Percentiles rank a stretch among this genome's conserved stretches.
Evolutionary conservation across 108 stramenopile species (phyloP).

Genomic region (Nitzschia inconspicua): DNA sequence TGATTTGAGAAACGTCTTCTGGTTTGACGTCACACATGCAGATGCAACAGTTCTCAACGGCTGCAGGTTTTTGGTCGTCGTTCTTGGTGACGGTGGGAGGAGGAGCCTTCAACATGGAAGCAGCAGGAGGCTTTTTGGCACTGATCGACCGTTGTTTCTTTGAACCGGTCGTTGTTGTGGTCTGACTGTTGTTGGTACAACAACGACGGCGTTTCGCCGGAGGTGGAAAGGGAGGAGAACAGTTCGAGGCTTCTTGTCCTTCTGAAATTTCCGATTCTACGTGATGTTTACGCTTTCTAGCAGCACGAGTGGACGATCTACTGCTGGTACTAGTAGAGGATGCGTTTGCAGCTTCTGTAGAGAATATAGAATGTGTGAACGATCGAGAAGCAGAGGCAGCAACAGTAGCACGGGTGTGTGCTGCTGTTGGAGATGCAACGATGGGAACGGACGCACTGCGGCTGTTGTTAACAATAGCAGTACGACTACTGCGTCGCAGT

Average conservation of each 20-base stretch:
- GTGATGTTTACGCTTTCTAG: no score
- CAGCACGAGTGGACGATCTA: no score
- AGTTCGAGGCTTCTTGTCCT: no score
- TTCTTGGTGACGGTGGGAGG: constrained; percentile 1
- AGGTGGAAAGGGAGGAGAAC: no score
- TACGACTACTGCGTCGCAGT: no score
- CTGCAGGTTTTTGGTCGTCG: constrained; percentile 6
- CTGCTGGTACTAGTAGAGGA: no score
- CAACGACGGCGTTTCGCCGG: neutral
- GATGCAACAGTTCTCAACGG: constrained; percentile 60
- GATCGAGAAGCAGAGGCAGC: neutral
- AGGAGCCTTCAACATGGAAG: constrained; percentile 11
- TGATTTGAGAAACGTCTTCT: constrained; percentile 53
- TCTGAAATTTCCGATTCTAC: no score
- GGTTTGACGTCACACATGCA: constrained; percentile 64
- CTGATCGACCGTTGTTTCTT: neutral
- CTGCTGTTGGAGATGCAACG: no score
- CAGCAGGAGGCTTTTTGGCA: constrained; percentile 16
- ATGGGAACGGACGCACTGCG: no score
- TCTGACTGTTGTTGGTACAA: constrained; percentile 1
- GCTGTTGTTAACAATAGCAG: no score
- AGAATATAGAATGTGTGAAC: no score
- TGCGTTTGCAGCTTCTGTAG: no score
- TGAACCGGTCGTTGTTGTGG: neutral
- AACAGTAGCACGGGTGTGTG: neutral